Evolutionary conservation across 140 eudicot species (phyloP), one percentile per base, ranked within the genome.

Genomic region (Cichorium intybus): DNA sequence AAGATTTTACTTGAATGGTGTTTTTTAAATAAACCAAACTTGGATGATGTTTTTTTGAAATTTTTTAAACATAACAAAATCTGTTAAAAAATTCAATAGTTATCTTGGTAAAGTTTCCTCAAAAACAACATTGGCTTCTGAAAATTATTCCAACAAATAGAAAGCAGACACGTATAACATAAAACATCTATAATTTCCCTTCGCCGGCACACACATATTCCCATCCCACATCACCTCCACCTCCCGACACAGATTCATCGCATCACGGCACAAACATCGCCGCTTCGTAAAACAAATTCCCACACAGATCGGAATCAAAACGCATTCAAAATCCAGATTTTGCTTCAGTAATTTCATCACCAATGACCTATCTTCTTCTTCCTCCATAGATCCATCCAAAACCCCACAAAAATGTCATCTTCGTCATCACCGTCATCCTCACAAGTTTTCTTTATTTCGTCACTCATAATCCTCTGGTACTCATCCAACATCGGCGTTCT

Each of bases 401-500:
- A 26, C 39, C 51, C 54, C 4, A 20, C 52, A 55, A 39, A 21
- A 21, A 72, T 54, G 72, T 60, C 79, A 41, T 66, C 81, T 17
- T 56, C 78, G 8, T 34, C 75, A 4, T 29, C 67, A 10, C 12
- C 84, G 53, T 21, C 72, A 29, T 74, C 69, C 33, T 71, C 72
- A n/a, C 78, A 81, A 5, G 51, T 74, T 2, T 41, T 86, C 54
- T 91, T 91, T 79, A 91, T 91, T 16, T 56, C 87, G 7, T 65
- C 85, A n/a, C 79, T 91, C 2, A 72, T 91, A 7, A 62, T 82
- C 72, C 76, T 87, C 17, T 91, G 97, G 97, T 91, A 91, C 79
- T 82, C 96, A 11, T 78, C 95, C 33, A 91, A 91, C 82, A 91
- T 91, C 20, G 97, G 97, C 1, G 97, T 91, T 12, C 85, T 91